Evolutionary conservation across 2,329 filamentous ascomycete genomes (phyloP), one percentile per base, ranked within the genome.

Genomic region (Diaporthe helianthi): DNA sequence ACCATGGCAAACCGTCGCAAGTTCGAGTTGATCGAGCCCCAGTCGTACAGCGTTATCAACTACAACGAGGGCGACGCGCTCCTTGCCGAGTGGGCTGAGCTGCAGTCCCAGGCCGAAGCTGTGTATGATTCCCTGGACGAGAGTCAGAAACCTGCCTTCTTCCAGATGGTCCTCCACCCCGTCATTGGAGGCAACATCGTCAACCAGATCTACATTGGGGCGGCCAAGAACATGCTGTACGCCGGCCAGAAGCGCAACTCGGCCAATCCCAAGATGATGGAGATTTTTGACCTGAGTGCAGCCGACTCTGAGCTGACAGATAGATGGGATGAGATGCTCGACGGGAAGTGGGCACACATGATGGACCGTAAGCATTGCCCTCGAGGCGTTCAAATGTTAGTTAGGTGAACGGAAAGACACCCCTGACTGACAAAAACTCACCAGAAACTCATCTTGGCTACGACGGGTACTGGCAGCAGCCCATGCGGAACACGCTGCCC

Each of bases 401-500:
- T n/a, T 64, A 6, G 44, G 7, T 49, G 36, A 36, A 44, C 2
- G 8, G n/a, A 33, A 63, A n/a, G 41, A 36, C 36, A 29, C 22
- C 44, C n/a, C 2, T 55, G 26, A 63, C 69, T 38, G 55, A 44
- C 52, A 15, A 15, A 52, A 6, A 38, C 12, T 19, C 2, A 44
- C 6, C 44, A 80, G 79, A 87, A 80, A 86, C 84, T 0, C 86
- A 87, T 73, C 77, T 87, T 10, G 85, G 85, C 24, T 87, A 85
- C 55, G 80, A 86, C 65, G 83, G 81, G 58, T 83, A 84, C 76
- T 87, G 90, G 90, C 90, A 93, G 78, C 90, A 92, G 76, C 89
- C 91, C 1, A 92, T 92, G 90, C 83, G 89, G 41, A 91, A 93
- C 75, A 85, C 85, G 0, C 83, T 91, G 1, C 89, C 90, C 0